phyloP scores from a whole-genome alignment of 169 alveolate species.

The Eimeria sp. region DNA sequence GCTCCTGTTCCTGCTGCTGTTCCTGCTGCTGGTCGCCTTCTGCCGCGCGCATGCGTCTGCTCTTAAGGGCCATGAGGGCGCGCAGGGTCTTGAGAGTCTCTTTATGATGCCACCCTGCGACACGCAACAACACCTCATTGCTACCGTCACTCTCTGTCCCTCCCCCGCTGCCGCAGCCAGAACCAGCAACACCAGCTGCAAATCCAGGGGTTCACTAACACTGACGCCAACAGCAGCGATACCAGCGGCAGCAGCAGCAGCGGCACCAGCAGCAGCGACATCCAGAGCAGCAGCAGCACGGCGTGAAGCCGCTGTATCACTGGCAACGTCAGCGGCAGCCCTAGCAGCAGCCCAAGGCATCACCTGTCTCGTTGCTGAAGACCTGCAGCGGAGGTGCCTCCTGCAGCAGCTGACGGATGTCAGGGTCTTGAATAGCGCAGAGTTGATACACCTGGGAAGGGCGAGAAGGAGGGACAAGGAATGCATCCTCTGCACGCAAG shows the following conservation, averaged over 20 bases:
- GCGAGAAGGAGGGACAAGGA: conserved; percentile 86
- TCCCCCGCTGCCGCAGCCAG: conserved; percentile 7
- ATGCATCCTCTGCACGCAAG: conserved; percentile 65
- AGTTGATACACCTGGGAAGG: conserved; percentile 87
- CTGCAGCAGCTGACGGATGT: conserved; percentile 82
- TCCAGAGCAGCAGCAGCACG: background rate
- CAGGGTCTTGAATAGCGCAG: conserved; percentile 85
- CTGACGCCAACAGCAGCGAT: background rate
- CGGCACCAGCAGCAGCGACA: background rate
- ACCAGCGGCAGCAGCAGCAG: background rate
- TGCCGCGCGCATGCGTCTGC: conserved; percentile 86
- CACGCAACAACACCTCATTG: background rate
- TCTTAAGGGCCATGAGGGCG: conserved; percentile 85
- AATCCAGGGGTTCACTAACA: background rate
- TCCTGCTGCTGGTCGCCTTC: conserved; percentile 53
- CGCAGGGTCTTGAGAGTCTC: conserved; percentile 85
- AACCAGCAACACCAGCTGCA: background rate
- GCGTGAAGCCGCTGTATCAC: background rate
- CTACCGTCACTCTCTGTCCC: background rate
- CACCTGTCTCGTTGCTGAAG: conserved; percentile 86
- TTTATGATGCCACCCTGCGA: conserved; percentile 86
- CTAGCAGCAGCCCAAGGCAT: background rate
- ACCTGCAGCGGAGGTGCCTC: conserved; percentile 85
- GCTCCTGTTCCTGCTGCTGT: conserved; percentile 21
- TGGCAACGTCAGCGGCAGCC: background rate